Evolutionary conservation across 441 rosid genomes (phyloP), one percentile per base, ranked within the genome.

Genomic region (Capsella rubella): DNA sequence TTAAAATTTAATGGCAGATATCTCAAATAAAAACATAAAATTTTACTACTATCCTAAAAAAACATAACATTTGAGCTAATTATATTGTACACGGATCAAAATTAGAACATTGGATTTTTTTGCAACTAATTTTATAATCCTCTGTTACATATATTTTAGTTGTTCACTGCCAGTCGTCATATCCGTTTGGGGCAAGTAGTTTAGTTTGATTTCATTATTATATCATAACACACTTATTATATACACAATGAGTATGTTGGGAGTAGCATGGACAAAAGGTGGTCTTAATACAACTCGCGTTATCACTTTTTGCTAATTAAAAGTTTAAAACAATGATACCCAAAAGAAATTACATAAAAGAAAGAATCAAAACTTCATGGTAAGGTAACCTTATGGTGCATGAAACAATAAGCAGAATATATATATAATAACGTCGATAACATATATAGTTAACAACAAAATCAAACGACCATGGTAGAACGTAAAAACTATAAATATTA

Each of bases 181-280:
- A 25, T 55, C 49, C 60, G 54, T 42, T 57, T 64, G 60, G 51
- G 42, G 49, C n/a, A 70, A 56, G 34, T 32, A 55, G 65, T 71
- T 45, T 45, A 45, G 49, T 45, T 76, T 51, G 50, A 57, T 64
- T 47, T 65, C 28, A 71, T 50, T 71, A 58, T 64, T 34, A 42
- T 34, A 46, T 9, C 12, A 76, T 35, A 64, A 40, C 47, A 57
- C 55, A 40, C 29, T 25, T 62, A 46, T n/a, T 25, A 45, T 67
- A 54, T 31, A 25, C 47, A 50, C 29, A 76, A 75, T 69, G 79
- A 75, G 56, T 77, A 34, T 77, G 80, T 71, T 71, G 63, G 80
- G 71, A 57, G 39, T 65, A 71, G 72, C 72, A 65, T 58, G 34
- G 76, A 65, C 72, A 64, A 71, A 76, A 71, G 43, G 76, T 71